Base-by-base conservation (phyloP, 768 basidiomycete species). In the Melanogaster broomeanus region DNA sequence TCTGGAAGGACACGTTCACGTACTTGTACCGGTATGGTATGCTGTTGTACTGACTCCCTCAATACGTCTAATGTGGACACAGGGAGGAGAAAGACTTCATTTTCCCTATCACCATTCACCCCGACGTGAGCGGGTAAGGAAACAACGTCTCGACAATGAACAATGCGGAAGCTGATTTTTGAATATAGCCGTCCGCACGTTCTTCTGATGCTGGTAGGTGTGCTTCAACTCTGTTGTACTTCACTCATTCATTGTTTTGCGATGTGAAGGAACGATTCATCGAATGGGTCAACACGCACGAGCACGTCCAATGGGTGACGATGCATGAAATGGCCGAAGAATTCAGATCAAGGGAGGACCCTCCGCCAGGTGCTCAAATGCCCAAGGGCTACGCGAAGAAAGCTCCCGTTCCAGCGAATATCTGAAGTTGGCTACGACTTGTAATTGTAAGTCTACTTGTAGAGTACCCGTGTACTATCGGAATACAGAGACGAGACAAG, bases 21-120 rank as follows among this genome's bases (percentile, higher is more conserved):
- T 88, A 88, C 61, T 79, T 77, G 44, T 87, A 87, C 64, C 70
- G 79, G 83, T 80, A 55, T 28, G 59, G 30, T n/a, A 35, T 10
- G 25, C 27, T 27, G 15, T 24, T 11, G 11, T 39, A 12, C 38
- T 24, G n/a, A 24, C 25, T 40, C 10, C 16, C 42, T 16, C 28
- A 15, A 28, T 21, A 27, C 15, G 39, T n/a, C 19, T 43, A n/a
- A 55, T 21, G 48, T 53, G 43, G 33, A 57, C 37, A 24, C 49
- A 81, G 82, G 40, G 83, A 84, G 55, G 80, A 85, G 65, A 77
- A 81, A 57, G 76, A 80, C 63, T 84, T 86, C 51, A 77, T 84
- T n/a, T 85, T 88, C 58, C 87, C 87, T 0, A 79, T 90, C 51
- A 89, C 88, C 2, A 87, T 91, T 35, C 88, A 90, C 58, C 88